Conservation (phyloP, 2,329 filamentous ascomycete species). For the Phoma sp. region DNA sequence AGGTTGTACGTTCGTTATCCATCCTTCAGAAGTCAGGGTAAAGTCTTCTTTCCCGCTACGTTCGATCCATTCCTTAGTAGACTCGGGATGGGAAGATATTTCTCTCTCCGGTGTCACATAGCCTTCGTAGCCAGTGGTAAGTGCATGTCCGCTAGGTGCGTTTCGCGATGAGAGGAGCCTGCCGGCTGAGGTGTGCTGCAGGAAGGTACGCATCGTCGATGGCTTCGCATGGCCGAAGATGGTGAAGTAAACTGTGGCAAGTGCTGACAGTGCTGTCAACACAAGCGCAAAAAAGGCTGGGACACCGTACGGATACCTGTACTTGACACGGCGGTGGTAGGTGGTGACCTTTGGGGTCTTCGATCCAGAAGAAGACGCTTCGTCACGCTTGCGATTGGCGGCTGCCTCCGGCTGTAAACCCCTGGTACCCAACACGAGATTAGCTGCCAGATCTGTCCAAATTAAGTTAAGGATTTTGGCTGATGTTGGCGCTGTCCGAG, state of each 20-base stretch:
- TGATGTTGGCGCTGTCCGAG: slow-evolving; percentile 30
- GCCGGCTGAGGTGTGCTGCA: neutral
- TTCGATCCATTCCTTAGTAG: neutral
- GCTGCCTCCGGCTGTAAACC: slow-evolving; percentile 22
- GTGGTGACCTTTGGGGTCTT: neutral
- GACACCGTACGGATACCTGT: neutral
- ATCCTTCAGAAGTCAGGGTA: neutral
- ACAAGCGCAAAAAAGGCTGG: neutral
- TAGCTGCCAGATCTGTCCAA: slow-evolving; percentile 56
- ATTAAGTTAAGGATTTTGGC: slow-evolving; percentile 53
- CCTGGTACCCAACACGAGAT: slow-evolving; percentile 53
- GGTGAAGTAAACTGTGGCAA: neutral
- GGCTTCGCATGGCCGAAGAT: neutral
- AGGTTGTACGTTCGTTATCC: neutral
- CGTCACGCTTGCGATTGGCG: slow-evolving; percentile 39
- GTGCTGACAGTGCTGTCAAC: neutral
- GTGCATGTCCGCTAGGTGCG: accelerated
- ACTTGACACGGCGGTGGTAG: neutral
- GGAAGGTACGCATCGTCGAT: neutral
- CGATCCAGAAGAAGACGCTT: neutral
- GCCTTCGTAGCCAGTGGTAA: neutral
- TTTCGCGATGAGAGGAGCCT: neutral
- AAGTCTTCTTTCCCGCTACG: neutral
- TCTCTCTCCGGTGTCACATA: neutral
- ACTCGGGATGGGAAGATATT: neutral